Conservation (phyloP, 2,329 filamentous ascomycete species). For the Aspergillus persii region DNA sequence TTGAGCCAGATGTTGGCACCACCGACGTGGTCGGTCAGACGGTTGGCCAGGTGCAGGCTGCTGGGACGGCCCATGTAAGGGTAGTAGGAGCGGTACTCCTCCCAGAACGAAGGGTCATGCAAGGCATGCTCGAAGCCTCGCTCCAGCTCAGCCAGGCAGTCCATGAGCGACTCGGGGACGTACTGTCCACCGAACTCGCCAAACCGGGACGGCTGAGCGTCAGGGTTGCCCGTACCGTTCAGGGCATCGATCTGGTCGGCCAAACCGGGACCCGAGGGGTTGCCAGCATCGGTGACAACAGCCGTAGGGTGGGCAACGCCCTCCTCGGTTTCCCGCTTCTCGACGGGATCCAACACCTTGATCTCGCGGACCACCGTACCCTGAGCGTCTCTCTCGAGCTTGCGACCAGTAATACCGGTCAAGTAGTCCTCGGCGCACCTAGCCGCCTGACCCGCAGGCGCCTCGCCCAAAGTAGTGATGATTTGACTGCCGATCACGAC, state of each 20-base stretch:
- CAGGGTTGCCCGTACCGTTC: conserved; percentile 58
- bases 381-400: conserved; percentile 44
- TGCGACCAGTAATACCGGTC: conserved; percentile 65
- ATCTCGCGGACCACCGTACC: conserved; percentile 61
- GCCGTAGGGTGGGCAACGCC: conserved; percentile 53
- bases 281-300: conserved; percentile 60
- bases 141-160: conserved; percentile 88
- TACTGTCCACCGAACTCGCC: conserved; percentile 97
- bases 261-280: conserved; percentile 61
- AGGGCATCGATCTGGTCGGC: conserved; percentile 82
- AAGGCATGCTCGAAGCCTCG: conserved; percentile 83
- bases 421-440: conserved; percentile 85
- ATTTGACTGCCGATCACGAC: conserved; percentile 97
- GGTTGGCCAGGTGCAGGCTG: conserved; percentile 82
- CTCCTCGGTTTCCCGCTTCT: conserved; percentile 56
- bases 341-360: conserved; percentile 66
- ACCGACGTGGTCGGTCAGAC: conserved; percentile 82
- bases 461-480: conserved; percentile 73
- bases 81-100: conserved; percentile 94
- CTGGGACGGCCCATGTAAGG: conserved; percentile 96
- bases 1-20: conserved; percentile 98
- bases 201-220: conserved; percentile 77
- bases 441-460: conserved; percentile 63
- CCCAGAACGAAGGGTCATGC: conserved; percentile 90
- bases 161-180: conserved; percentile 96